Evolutionary conservation across 768 basidiomycete genomes (phyloP), one percentile per base, ranked within the genome.

Genomic region (Pleurotus tuoliensis): DNA sequence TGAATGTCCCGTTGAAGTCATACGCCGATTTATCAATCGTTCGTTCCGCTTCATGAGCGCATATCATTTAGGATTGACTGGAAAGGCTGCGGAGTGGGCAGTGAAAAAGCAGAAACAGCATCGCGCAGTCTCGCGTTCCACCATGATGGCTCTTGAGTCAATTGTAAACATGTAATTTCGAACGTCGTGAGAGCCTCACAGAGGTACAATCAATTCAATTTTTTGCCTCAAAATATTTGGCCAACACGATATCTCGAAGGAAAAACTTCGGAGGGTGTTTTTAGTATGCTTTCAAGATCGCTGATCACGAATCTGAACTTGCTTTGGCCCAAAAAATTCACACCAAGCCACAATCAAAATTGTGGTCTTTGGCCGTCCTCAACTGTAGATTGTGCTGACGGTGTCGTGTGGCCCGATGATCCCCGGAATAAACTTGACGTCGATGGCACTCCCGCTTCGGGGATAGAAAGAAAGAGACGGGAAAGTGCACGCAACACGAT

Each of bases 1-100:
- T 58, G 61, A 65, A 7, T 76, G 76, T 59, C 71, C 73, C 6
- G 57, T 62, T n/a, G 69, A 76, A 3, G 67, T 73, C 8, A 72
- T 75, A 25, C 58, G 58, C 1, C 59, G 65, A 4, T 77, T 76
- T 55, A 68, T 76, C 52, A 73, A 74, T 44, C 51, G 63, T 0
- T 66, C 73, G 0, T 74, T 67, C 67, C 30, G 63, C 1, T 78
- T 73, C 53, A 67, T 73, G 67, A n/a, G n/a, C n/a, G n/a, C n/a
- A n/a, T n/a, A n/a, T n/a, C n/a, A n/a, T n/a, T n/a, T n/a, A n/a
- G n/a, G n/a, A n/a, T n/a, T n/a, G n/a, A n/a, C n/a, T n/a, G n/a
- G n/a, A n/a, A n/a, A n/a, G n/a, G n/a, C n/a, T n/a, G n/a, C n/a
- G n/a, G n/a, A n/a, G n/a, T n/a, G n/a, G n/a, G n/a, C n/a, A n/a